Evolutionary conservation across 148 eudicot species (phyloP).

Genomic region (Polygonum aviculare): DNA sequence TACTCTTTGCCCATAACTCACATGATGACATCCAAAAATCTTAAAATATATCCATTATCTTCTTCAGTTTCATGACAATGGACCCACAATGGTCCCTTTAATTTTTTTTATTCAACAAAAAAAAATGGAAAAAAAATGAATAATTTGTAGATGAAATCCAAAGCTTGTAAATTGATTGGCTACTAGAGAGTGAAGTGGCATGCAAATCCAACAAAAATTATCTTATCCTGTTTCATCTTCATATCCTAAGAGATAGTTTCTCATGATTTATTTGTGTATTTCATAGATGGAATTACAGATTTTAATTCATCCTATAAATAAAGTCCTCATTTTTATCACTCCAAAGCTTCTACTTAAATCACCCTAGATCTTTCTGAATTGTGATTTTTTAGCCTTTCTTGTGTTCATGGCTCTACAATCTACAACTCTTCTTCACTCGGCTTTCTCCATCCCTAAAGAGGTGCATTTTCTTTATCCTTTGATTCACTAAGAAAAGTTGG

Average conservation of each 20-base stretch:
- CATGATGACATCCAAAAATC: neutral
- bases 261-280: neutral
- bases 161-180: slow-evolving; percentile 3
- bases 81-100: slow-evolving; percentile 1
- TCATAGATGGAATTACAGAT: neutral
- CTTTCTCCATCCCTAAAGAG: slow-evolving; percentile 62
- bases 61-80: neutral
- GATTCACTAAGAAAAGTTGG: neutral
- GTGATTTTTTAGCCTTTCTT: neutral
- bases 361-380: neutral
- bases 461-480: slow-evolving; percentile 16
- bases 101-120: neutral
- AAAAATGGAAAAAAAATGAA: neutral
- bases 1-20: neutral
- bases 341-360: neutral
- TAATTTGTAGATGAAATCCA: slow-evolving; percentile 7
- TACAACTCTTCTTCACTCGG: slow-evolving; percentile 53
- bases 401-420: slow-evolving; percentile 66
- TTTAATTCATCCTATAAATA: slow-evolving; percentile 4
- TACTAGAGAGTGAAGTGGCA: slow-evolving; percentile 1
- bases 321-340: neutral
- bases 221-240: slow-evolving; percentile 10
- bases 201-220: neutral
- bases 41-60: neutral
- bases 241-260: slow-evolving; percentile 11